A percentile compares a stretch with the other conserved stretches of the same genome.
Conservation (phyloP, 1,139 yeast genomes). For the Candida smagusa region DNA sequence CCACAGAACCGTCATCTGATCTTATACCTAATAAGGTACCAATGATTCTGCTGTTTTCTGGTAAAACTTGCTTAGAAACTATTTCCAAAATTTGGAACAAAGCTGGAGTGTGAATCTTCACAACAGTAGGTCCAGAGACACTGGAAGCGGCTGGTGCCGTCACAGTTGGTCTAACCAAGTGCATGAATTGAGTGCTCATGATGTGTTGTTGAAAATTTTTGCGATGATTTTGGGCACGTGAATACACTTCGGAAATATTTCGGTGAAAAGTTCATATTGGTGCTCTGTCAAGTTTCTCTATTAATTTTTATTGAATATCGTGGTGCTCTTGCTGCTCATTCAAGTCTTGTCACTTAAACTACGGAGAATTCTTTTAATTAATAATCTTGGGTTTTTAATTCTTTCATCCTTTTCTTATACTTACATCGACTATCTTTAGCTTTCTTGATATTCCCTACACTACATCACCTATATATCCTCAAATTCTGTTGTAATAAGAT, state of each 20-base stretch:
- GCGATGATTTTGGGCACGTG: slow-evolving; percentile 1
- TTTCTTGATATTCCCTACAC: too few species aligned
- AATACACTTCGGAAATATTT: neutral
- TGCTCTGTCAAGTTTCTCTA: too few species aligned
- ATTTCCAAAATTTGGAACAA: slow-evolving; percentile 63
- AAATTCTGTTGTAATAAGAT: too few species aligned
- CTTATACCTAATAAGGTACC: slow-evolving; percentile 82
- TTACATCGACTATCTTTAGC: too few species aligned
- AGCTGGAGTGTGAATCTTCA: slow-evolving; percentile 66
- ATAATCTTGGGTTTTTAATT: too few species aligned
- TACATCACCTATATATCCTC: too few species aligned
- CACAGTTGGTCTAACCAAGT: slow-evolving; percentile 60
- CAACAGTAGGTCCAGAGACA: slow-evolving; percentile 45
- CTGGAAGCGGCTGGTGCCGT: slow-evolving; percentile 53
- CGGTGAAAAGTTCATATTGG: too few species aligned
- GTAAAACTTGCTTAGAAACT: slow-evolving; percentile 42
- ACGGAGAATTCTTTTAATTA: too few species aligned
- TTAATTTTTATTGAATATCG: too few species aligned
- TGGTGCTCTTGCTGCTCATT: too few species aligned
- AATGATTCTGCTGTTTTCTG: slow-evolving; percentile 58
- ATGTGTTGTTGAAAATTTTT: slow-evolving; percentile 11
- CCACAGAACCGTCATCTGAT: slow-evolving; percentile 81
- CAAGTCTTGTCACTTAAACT: too few species aligned
- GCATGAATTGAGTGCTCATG: slow-evolving; percentile 36
- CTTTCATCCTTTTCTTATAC: too few species aligned